Conservation (phyloP, 2,329 filamentous ascomycete genomes). For the Rutstroemia sp. region DNA sequence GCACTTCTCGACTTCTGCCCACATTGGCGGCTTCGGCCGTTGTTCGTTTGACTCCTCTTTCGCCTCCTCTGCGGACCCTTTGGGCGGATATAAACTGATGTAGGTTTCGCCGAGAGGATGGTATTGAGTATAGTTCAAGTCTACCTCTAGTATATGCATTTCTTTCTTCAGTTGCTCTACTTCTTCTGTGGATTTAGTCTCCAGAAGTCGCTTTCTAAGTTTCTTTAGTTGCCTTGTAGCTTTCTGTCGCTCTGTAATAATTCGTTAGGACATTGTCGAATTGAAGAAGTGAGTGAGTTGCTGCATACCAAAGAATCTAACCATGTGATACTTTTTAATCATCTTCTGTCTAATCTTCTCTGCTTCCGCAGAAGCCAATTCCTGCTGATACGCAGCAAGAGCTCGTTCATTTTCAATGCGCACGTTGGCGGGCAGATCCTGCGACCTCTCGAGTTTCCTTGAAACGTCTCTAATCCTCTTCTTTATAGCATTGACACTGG, state of each 20-base stretch:
- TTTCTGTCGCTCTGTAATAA: conserved; percentile 58
- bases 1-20: conserved; percentile 58
- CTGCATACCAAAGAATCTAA: conserved; percentile 69
- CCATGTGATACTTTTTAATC: conserved; percentile 75
- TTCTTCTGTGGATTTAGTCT: conserved; percentile 44
- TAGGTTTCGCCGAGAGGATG: conserved; percentile 67
- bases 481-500: conserved; percentile 53
- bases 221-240: conserved; percentile 60
- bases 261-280: conserved; percentile 8
- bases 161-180: conserved; percentile 44
- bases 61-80: conserved; percentile 29
- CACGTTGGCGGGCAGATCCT: conserved; percentile 60
- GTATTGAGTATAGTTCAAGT: conserved; percentile 67
- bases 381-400: conserved; percentile 56
- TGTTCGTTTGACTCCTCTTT: conserved; percentile 13
- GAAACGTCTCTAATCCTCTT: conserved; percentile 64
- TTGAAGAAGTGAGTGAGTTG: neutral
- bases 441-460: conserved; percentile 53
- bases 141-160: conserved; percentile 64
- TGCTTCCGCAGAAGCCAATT: conserved; percentile 50
- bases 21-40: conserved; percentile 47
- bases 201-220: conserved; percentile 49
- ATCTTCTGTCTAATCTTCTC: conserved; percentile 60
- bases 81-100: conserved; percentile 52
- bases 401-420: conserved; percentile 66